Percentiles rank a stretch among this genome's conserved stretches.
These are phyloP conservation scores for Scedosporium dehoogii DNA, from an alignment of 2,329 filamentous ascomycete genomes.

Conservation along the genomic window DNA sequence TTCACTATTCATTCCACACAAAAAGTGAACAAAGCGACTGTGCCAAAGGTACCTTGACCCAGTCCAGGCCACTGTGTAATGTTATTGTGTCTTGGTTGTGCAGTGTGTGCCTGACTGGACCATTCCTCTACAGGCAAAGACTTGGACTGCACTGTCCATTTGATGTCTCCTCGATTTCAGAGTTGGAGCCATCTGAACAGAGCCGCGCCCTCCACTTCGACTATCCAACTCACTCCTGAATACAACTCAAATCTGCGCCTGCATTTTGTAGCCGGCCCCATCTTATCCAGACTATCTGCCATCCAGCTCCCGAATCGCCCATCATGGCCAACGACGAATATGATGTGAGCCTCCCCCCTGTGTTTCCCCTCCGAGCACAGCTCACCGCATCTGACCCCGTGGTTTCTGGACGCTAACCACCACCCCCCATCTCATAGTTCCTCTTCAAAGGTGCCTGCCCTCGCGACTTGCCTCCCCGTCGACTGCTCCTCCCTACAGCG, in stretches of 20 bases:
- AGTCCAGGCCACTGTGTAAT: no score
- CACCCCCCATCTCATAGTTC: constrained; percentile 50
- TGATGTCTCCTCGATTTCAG: constrained; percentile 6
- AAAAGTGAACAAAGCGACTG: no score
- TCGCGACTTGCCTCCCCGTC: constrained; percentile 13
- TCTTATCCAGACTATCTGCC: background rate
- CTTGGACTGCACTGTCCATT: background rate
- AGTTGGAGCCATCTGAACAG: background rate
- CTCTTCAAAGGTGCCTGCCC: constrained; percentile 83
- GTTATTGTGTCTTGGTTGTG: no score
- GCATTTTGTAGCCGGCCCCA: background rate
- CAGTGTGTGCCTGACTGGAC: no score
- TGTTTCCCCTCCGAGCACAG: constrained; percentile 7
- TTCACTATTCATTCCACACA: no score
- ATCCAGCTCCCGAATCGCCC: constrained; percentile 1
- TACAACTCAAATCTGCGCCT: constrained; percentile 2
- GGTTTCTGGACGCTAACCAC: constrained; percentile 11
- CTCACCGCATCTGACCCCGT: constrained; percentile 7
- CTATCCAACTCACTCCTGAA: constrained; percentile 2
- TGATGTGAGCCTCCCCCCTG: constrained; percentile 60
- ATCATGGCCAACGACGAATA: constrained; percentile 99
- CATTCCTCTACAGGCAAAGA: background rate
- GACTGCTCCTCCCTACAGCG: constrained; percentile 3
- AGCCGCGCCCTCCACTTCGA: constrained; percentile 2
- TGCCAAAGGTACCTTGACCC: no score